Evolutionary conservation across 2,329 filamentous ascomycete species (phyloP), one percentile per base, ranked within the genome.

Genomic region (Tolypocladium tropicale): DNA sequence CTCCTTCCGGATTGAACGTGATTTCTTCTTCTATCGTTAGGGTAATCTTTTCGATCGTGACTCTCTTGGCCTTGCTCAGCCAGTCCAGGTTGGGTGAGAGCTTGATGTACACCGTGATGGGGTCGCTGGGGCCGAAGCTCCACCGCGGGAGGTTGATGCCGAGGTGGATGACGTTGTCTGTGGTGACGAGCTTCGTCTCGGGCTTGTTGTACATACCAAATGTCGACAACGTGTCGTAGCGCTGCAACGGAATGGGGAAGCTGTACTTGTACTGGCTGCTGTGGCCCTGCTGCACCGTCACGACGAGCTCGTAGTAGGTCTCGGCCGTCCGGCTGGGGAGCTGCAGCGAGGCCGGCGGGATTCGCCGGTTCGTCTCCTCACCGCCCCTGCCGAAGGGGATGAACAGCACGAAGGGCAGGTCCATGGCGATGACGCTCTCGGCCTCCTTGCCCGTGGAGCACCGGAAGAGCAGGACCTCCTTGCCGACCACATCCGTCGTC

Each of bases 141-240:
- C 93, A 96, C 59, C 91, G 84, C 28, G 94, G 93, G 62, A 99
- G 78, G 59, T 91, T 95, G 63, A 96, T 95, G 50, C 89, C 90
- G 55, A 97, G 77, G 10, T 90, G 95, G 58, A 97, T 90, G 55
- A 97, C 76, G 70, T 95, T 94, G 74, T 97, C 94, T 53, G 88
- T 84, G 34, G 91, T 89, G 58, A 86, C 83, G 65, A 95, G 88
- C 56, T 90, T 90, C 57, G 88, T 88, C 71, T 96, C 93, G 18
- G 92, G 93, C 55, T 91, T 87, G 74, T 97, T 97, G 77, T 97
- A 99, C 94, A 97, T 97, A 72, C 94, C 94, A 74, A 99, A 99
- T 1, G 94, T 97, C 46, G 92, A 96, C 52, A 99, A 78, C 1
- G 93, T 99, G 71, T 99, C 94, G 75, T 97, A 99, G 68, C 94